Evolutionary conservation across 2,329 filamentous ascomycete species (phyloP).

Genomic region (Fusarium domesticum): DNA sequence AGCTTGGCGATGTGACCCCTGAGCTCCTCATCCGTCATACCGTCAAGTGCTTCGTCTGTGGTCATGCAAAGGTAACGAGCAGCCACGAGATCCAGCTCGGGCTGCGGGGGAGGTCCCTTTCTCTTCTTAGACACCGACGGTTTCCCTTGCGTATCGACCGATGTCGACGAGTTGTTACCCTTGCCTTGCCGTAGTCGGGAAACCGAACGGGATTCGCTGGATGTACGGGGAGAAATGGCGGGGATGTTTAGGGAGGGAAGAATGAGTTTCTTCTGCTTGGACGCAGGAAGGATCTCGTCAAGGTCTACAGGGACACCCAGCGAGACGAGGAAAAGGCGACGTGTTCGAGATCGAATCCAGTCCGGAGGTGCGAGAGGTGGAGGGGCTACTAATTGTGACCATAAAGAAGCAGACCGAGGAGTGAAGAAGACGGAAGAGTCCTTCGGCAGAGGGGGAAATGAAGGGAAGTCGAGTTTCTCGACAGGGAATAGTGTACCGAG

Average conservation of each 20-base stretch:
- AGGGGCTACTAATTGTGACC: constrained; percentile 93
- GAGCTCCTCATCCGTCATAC: constrained; percentile 76
- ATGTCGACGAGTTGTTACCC: constrained; percentile 54
- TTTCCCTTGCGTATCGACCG: constrained; percentile 58
- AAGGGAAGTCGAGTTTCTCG: constrained; percentile 50
- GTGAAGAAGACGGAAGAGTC: constrained; percentile 73
- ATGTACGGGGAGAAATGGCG: constrained; percentile 53
- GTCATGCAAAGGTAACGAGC: constrained; percentile 77
- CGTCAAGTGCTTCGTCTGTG: constrained; percentile 76
- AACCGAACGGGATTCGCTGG: constrained; percentile 50
- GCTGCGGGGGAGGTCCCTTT: constrained; percentile 63
- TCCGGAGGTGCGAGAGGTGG: constrained; percentile 93
- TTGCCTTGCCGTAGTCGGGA: constrained; percentile 47
- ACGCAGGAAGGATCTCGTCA: constrained; percentile 94
- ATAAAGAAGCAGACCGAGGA: constrained; percentile 82
- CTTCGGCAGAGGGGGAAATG: constrained; percentile 49
- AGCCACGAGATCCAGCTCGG: constrained; percentile 74
- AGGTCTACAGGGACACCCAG: constrained; percentile 94
- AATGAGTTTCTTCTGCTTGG: constrained; percentile 96
- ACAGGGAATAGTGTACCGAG: constrained; percentile 64
- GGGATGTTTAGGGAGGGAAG: constrained; percentile 81
- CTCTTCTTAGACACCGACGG: constrained; percentile 44
- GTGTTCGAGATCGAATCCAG: constrained; percentile 94
- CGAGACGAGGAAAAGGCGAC: constrained; percentile 91
- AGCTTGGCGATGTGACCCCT: constrained; percentile 67